Conservation (phyloP, 2,329 filamentous ascomycete genomes). For the Claviceps pazoutovae region DNA sequence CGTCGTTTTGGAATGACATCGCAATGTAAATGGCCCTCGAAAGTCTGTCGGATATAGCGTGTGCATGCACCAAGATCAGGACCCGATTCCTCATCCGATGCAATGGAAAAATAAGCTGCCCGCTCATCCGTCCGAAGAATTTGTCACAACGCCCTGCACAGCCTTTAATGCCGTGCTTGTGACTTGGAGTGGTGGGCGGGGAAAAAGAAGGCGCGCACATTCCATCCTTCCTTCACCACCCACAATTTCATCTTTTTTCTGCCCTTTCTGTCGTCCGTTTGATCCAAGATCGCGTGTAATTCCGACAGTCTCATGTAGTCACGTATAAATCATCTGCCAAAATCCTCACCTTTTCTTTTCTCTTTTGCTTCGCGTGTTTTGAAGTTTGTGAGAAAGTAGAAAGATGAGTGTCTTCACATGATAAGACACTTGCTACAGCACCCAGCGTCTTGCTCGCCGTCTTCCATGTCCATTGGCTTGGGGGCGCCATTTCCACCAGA, state of each 20-base stretch:
- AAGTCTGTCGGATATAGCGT: slow-evolving; percentile 5
- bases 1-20: slow-evolving; percentile 4
- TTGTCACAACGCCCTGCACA: slow-evolving; percentile 1
- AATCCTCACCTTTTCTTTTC: not conserved
- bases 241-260: not conserved
- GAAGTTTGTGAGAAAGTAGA: not conserved
- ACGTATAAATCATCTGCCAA: not conserved
- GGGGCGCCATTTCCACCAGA: slow-evolving; percentile 46
- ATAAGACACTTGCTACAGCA: slow-evolving; percentile 81
- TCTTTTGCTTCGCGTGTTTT: not conserved
- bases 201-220: not conserved
- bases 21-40: slow-evolving; percentile 1
- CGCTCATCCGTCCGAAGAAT: slow-evolving; percentile 7
- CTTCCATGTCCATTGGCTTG: slow-evolving; percentile 69
- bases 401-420: slow-evolving; percentile 46
- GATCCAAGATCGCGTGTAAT: not conserved
- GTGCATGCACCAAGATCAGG: slow-evolving; percentile 18
- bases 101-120: slow-evolving; percentile 16
- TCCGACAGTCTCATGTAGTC: not conserved
- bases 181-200: not conserved
- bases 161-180: slow-evolving; percentile 3
- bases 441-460: slow-evolving; percentile 51
- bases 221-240: not conserved
- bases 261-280: slow-evolving; percentile 1
- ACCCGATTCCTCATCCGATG: slow-evolving; percentile 26